Evolutionary conservation across 306 rosid species (phyloP).

Genomic region (Trichosanthes cucumerina): DNA sequence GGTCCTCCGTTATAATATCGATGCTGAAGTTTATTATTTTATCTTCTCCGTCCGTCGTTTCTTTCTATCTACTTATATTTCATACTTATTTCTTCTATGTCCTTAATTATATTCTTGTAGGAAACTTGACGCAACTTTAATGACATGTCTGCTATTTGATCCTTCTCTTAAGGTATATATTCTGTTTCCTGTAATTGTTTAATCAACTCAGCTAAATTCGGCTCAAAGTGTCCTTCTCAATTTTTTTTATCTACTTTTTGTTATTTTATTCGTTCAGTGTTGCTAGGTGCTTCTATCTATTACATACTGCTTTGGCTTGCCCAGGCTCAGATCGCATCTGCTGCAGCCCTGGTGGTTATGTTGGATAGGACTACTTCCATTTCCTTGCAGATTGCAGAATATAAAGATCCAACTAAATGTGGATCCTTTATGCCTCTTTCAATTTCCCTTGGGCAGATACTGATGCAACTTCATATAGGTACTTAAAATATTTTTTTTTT

Average conservation of each 20-base stretch:
- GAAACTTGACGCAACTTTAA: constrained; percentile 75
- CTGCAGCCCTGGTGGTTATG: constrained; percentile 59
- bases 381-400: constrained; percentile 86
- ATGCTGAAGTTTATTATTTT: neutral
- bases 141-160: constrained; percentile 85
- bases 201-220: constrained; percentile 3
- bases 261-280: neutral
- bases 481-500: neutral
- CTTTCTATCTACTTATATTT: neutral
- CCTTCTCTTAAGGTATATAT: constrained; percentile 69
- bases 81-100: neutral
- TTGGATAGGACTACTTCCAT: constrained; percentile 70
- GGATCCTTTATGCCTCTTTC: constrained; percentile 94
- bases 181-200: constrained; percentile 12
- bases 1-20: neutral
- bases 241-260: neutral
- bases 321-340: constrained; percentile 71
- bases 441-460: constrained; percentile 75
- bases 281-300: constrained; percentile 1
- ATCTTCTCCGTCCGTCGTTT: neutral
- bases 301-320: constrained; percentile 23
- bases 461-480: constrained; percentile 90
- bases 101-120: constrained; percentile 22
- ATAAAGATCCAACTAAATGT: constrained; percentile 60
- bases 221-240: neutral